Base-by-base conservation (phyloP, 2,329 filamentous ascomycete species). In the Graphium sp. region DNA sequence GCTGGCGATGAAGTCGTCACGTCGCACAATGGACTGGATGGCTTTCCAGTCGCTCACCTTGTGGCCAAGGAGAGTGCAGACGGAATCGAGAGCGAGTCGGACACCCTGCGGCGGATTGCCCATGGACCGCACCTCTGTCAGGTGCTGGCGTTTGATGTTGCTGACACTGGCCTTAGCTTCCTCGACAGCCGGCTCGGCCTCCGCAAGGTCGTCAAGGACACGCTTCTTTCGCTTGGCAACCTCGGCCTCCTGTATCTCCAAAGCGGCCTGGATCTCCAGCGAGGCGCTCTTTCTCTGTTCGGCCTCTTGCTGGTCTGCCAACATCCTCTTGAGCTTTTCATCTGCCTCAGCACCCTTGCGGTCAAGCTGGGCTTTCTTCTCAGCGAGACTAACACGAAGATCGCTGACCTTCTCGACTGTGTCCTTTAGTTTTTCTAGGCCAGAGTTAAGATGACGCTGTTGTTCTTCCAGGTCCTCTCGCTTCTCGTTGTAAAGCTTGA, bases 41-140 rank as follows among this genome's bases (percentile, higher is more conserved):
- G 72, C 74, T 58, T 85, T 93, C 89, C 89, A 98, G 46, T 80
- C 82, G 33, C 75, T 70, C 35, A 83, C 76, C 50, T 79, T 89
- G 56, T 95, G 83, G 10, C 87, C 87, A 31, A 98, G 71, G 26
- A 98, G 58, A 1, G 85, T 89, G 57, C 89, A 95, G 5, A 98
- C 91, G n/a, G 89, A 82, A 47, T 95, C 87, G 33, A 98, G 65
- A 3, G 89, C 83, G 41, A 95, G 71, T 45, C 83, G 77, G 41
- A 98, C 91, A 61, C 84, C 83, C 40, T 74, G 65, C 7, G 89
- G 89, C 6, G 89, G 89, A 43, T 83, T 91, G 39, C 75, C 74
- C 89, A 98, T 95, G 38, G 87, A 93, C 47, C 89, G 74, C 28
- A 98, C 87, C 72, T 98, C 89, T 9, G 85, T 94, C 38, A 98